These are phyloP conservation scores for Naganishia sp. DNA, from an alignment of 1,284 basidiomycete species.

Conservation along the genomic window DNA sequence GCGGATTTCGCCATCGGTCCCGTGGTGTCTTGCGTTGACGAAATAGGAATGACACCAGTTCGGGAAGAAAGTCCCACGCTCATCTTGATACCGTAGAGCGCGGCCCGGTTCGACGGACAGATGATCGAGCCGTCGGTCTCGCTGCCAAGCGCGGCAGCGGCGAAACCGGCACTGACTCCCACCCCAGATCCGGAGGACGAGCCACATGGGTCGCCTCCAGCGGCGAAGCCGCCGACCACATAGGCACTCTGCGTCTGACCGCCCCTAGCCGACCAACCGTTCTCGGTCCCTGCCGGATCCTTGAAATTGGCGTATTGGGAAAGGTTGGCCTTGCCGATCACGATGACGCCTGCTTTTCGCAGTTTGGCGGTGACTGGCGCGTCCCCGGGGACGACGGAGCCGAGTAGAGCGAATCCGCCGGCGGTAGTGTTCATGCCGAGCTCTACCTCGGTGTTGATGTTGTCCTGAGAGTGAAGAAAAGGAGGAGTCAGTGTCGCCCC, in stretches of 20 bases:
- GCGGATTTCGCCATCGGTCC: constrained; percentile 43
- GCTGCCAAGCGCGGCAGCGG: constrained; percentile 37
- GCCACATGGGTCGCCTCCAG: constrained; percentile 39
- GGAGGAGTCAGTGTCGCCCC: not conserved
- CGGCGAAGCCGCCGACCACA: constrained; percentile 39
- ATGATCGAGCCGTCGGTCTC: constrained; percentile 41
- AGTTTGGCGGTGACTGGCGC: constrained; percentile 31
- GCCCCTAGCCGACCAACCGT: constrained; percentile 40
- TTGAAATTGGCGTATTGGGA: constrained; percentile 40
- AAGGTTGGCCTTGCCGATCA: constrained; percentile 46
- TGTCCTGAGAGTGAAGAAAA: constrained; percentile 5
- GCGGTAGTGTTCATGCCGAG: constrained; percentile 32
- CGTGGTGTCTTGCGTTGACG: constrained; percentile 37
- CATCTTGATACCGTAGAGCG: constrained; percentile 40
- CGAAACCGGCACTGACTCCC: constrained; percentile 39
- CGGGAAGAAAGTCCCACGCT: constrained; percentile 38
- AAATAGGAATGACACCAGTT: constrained; percentile 41
- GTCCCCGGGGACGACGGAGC: constrained; percentile 25
- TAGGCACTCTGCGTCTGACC: constrained; percentile 41
- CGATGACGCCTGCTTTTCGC: constrained; percentile 39
- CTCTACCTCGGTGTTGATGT: constrained; percentile 20
- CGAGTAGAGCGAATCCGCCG: constrained; percentile 19
- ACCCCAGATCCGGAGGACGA: constrained; percentile 40
- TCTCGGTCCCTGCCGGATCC: constrained; percentile 19
- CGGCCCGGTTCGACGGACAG: constrained; percentile 37